Conservation (phyloP, 306 rosid species). For the Senna siamea region DNA sequence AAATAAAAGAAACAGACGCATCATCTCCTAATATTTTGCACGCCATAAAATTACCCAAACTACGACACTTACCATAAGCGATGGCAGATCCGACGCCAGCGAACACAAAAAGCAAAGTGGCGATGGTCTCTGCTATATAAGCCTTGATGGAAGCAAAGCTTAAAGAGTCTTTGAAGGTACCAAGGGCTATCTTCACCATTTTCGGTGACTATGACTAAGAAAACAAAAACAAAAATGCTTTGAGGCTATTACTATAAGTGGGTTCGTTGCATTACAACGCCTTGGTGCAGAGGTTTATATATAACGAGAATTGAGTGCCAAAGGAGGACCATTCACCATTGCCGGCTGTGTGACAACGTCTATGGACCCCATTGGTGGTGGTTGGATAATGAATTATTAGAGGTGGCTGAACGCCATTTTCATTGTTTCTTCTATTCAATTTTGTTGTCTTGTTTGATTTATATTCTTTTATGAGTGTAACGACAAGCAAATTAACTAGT, state of each 20-base stretch:
- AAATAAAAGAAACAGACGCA: too few relatives aligned
- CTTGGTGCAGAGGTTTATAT: conserved; percentile 39
- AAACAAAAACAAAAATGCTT: not conserved
- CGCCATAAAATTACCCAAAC: too few relatives aligned
- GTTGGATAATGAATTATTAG: conserved; percentile 25
- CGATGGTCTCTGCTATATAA: conserved; percentile 74
- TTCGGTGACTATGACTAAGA: conserved; percentile 20
- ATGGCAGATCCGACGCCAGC: conserved; percentile 97
- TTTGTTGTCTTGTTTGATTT: not conserved
- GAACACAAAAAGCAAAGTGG: conserved; percentile 81
- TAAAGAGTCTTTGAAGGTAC: conserved; percentile 64
- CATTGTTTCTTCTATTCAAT: not conserved
- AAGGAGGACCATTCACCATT: conserved; percentile 3
- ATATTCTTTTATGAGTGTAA: conserved; percentile 32
- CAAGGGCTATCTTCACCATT: conserved; percentile 75
- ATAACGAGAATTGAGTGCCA: not conserved
- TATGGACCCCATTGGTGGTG: conserved; percentile 47
- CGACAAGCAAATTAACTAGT: conserved; percentile 30
- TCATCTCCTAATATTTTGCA: too few relatives aligned
- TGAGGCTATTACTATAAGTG: too few relatives aligned
- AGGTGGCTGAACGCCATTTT: conserved; percentile 13
- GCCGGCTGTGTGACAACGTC: conserved; percentile 36
- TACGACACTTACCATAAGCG: conserved; percentile 61
- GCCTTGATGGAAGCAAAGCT: conserved; percentile 62
- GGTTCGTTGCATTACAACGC: conserved; percentile 8